A percentile compares a stretch with the other conserved stretches of the same genome.
phyloP scores from a whole-genome alignment of 2,329 filamentous ascomycete species.

The Capronia coronata region DNA sequence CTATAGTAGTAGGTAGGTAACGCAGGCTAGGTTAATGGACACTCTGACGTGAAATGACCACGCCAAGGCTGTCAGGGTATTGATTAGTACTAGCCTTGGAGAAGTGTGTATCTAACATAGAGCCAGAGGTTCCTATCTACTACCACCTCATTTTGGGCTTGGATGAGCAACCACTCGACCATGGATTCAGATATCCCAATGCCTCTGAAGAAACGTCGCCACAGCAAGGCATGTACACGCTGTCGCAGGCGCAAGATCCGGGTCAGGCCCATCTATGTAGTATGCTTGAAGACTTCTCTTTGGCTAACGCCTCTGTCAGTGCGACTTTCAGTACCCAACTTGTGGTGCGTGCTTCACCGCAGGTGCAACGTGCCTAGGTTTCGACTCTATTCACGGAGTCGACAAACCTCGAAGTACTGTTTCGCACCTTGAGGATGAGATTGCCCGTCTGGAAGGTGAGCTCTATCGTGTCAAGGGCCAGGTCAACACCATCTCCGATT shows the following conservation, averaged over 20 bases:
- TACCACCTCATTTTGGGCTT: no score
- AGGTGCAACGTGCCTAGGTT: constrained; percentile 24
- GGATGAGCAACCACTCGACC: no score
- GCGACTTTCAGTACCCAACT: constrained; percentile 19
- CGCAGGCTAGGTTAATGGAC: no score
- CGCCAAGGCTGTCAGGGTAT: no score
- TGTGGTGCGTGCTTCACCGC: constrained; percentile 27
- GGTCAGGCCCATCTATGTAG: no score
- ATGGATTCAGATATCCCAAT: background rate
- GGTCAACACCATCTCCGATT: background rate
- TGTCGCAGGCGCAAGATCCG: constrained; percentile 20
- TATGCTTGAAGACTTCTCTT: background rate
- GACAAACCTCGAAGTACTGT: constrained; percentile 29
- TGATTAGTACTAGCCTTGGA: no score
- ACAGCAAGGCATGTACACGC: constrained; percentile 19
- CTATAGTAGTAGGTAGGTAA: no score
- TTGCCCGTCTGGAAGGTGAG: constrained; percentile 29
- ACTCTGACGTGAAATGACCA: no score
- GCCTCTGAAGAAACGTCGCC: constrained; percentile 1
- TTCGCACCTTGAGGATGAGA: constrained; percentile 29
- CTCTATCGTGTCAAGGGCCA: constrained; percentile 4
- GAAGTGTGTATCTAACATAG: no score
- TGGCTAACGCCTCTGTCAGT: constrained; percentile 9
- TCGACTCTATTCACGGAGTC: constrained; percentile 15
- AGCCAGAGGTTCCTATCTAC: no score